These are phyloP conservation scores for Eucalyptus victrix DNA, from an alignment of 345 rosid genomes.

Conservation along the genomic window DNA sequence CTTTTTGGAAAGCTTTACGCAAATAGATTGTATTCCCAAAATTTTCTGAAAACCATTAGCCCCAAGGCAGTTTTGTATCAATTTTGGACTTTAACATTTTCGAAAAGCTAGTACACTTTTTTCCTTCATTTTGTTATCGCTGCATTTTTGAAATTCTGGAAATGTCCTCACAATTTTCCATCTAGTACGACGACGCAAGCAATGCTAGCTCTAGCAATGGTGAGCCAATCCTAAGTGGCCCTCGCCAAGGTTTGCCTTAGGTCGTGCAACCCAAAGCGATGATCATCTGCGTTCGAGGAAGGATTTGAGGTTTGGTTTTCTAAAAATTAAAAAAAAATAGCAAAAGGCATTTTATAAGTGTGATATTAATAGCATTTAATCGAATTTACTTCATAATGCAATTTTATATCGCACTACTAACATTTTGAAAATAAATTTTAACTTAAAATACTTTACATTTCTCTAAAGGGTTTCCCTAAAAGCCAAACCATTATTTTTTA, in stretches of 20 bases:
- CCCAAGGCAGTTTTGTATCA: neutral
- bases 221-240: neutral
- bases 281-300: rapidly evolving
- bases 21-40: neutral
- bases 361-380: no score
- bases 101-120: rapidly evolving
- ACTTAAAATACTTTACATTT: rapidly evolving
- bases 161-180: neutral
- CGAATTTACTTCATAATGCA: neutral
- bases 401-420: no score
- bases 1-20: neutral
- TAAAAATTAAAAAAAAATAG: no score
- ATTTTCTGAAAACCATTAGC: neutral
- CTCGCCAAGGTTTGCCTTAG: neutral
- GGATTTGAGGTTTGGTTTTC: neutral
- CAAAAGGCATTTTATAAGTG: neutral
- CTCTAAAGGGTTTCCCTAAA: rapidly evolving
- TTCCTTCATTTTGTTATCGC: no score
- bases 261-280: rapidly evolving
- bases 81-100: neutral
- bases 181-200: rapidly evolving
- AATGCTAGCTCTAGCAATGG: rapidly evolving
- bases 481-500: rapidly evolving
- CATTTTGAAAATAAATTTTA: no score
- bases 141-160: rapidly evolving